phyloP scores from a whole-genome alignment of 495 filamentous ascomycete species.

The Achaetomiella virescens region DNA sequence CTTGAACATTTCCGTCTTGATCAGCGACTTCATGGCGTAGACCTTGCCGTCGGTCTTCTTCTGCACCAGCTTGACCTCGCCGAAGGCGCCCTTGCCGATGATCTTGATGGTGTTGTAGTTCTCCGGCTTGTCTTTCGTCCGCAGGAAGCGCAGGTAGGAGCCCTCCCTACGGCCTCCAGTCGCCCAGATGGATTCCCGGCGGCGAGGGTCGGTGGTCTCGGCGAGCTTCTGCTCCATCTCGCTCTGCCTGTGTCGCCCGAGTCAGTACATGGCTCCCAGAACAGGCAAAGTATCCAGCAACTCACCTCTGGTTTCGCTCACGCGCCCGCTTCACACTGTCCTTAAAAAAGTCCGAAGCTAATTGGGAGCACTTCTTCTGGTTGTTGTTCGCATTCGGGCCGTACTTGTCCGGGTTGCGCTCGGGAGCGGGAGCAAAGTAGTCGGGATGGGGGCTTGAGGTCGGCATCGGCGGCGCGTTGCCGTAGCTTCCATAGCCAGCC shows the following conservation, averaged over 20 bases:
- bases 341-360: constrained; percentile 88
- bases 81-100: constrained; percentile 98
- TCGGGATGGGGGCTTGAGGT: constrained; percentile 40
- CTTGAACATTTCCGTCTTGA: constrained; percentile 99
- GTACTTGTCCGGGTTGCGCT: constrained; percentile 71
- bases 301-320: constrained; percentile 84
- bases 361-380: constrained; percentile 67
- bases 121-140: constrained; percentile 81
- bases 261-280: neutral
- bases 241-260: constrained; percentile 56
- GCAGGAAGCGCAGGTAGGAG: constrained; percentile 85
- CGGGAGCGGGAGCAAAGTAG: constrained; percentile 54
- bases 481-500: constrained; percentile 55
- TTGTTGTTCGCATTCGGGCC: constrained; percentile 56
- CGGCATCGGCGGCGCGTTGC: constrained; percentile 61
- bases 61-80: constrained; percentile 94
- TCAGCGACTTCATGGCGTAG: constrained; percentile 94
- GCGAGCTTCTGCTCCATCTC: constrained; percentile 80
- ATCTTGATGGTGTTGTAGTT: constrained; percentile 96
- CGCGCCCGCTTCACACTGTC: constrained; percentile 88
- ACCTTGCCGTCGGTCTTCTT: constrained; percentile 95
- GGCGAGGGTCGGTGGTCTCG: constrained; percentile 63
- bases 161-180: constrained; percentile 77
- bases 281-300: constrained; percentile 1
- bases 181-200: constrained; percentile 68